A percentile compares a stretch with the other conserved stretches of the same genome.
phyloP scores from a whole-genome alignment of 345 rosid species.

The Crucihimalaya himalaica region DNA sequence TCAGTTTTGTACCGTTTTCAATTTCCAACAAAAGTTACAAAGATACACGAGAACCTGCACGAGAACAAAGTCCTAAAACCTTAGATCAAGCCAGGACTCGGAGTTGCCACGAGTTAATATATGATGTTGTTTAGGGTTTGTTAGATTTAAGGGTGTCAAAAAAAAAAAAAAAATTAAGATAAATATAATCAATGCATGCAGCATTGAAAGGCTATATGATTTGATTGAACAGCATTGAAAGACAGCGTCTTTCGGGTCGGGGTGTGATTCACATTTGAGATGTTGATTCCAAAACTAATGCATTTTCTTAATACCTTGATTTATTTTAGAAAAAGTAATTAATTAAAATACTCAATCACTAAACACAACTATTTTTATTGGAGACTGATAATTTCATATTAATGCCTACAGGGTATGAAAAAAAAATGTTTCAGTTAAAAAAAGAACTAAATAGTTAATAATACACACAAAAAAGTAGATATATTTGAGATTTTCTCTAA shows the following conservation, averaged over 20 bases:
- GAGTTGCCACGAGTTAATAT: too few relatives aligned
- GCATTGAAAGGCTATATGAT: background rate
- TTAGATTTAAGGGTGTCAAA: too few relatives aligned
- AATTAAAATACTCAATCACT: background rate
- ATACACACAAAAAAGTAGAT: background rate
- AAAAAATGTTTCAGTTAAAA: background rate
- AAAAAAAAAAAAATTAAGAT: background rate
- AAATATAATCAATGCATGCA: slow-evolving; percentile 3
- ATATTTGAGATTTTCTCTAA: background rate
- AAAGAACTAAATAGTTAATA: background rate
- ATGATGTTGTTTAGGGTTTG: background rate
- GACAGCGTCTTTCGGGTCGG: background rate
- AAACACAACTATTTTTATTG: background rate
- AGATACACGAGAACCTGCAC: too few relatives aligned
- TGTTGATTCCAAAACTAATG: background rate
- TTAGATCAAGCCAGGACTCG: too few relatives aligned
- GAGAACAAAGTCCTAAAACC: too few relatives aligned
- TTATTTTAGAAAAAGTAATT: background rate
- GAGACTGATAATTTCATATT: background rate
- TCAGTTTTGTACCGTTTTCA: too few relatives aligned
- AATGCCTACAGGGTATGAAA: too few relatives aligned
- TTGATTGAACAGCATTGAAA: background rate
- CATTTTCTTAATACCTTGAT: background rate
- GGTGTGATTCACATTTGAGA: background rate
- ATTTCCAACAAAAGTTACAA: too few relatives aligned